Conservation (phyloP, 1,284 basidiomycete species). For the Cryptococcus maquisensis region DNA sequence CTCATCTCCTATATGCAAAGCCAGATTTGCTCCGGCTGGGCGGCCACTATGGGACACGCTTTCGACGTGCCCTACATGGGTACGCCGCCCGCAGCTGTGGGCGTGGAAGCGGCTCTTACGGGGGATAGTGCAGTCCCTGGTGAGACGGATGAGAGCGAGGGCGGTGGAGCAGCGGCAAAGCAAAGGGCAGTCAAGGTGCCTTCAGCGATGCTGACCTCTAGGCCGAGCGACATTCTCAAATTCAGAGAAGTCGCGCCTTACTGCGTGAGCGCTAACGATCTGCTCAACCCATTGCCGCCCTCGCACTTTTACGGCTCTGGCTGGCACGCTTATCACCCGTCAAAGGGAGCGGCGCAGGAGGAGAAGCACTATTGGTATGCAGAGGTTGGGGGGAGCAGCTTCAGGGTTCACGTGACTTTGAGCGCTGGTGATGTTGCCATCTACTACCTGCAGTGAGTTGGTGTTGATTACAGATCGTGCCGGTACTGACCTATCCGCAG, state of each 20-base stretch:
- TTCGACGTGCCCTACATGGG: conserved; percentile 59
- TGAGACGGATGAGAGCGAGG: conserved; percentile 10
- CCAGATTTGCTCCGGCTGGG: conserved; percentile 82
- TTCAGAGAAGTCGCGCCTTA: conserved; percentile 81
- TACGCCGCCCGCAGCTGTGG: conserved; percentile 16
- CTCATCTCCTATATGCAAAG: conserved; percentile 80
- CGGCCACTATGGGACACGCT: conserved; percentile 60
- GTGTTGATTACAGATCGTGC: background rate
- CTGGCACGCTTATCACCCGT: conserved; percentile 73
- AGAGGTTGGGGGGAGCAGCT: conserved; percentile 65
- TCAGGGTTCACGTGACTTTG: conserved; percentile 59
- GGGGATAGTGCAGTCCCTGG: conserved; percentile 46
- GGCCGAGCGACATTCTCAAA: conserved; percentile 57
- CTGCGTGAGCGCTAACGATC: conserved; percentile 87
- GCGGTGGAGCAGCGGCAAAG: conserved; percentile 35
- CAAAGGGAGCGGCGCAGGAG: conserved; percentile 49
- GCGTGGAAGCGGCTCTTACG: conserved; percentile 36
- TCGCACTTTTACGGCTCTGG: conserved; percentile 85
- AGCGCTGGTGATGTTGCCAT: conserved; percentile 54
- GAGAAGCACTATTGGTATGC: conserved; percentile 84
- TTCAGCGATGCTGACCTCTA: conserved; percentile 64
- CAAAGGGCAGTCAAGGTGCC: conserved; percentile 57
- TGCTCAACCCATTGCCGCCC: conserved; percentile 87
- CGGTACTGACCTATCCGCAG: conserved; percentile 59
- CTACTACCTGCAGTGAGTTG: conserved; percentile 51